Evolutionary conservation across 192 early-diverging fungal genomes (phyloP).

Genomic region (Coemansia brasiliensis): DNA sequence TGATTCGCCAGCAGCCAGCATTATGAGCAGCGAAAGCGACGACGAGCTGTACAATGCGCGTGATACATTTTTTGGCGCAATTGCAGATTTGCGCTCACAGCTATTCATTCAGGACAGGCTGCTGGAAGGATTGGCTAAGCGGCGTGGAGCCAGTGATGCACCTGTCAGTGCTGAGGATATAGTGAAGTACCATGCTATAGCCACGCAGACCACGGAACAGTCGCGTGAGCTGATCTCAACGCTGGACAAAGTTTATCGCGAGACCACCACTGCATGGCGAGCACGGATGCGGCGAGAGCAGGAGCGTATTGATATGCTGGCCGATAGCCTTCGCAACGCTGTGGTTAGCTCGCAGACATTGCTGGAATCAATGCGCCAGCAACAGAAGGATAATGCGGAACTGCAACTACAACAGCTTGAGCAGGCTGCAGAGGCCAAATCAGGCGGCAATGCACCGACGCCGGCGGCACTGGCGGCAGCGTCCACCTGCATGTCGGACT

Average conservation of each 20-base stretch:
- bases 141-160: constrained; percentile 19
- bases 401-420: not conserved
- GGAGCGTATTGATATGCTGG: constrained; percentile 54
- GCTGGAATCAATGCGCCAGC: constrained; percentile 28
- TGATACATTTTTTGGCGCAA: constrained; percentile 47
- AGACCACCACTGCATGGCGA: constrained; percentile 33
- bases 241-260: constrained; percentile 33
- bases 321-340: constrained; percentile 49
- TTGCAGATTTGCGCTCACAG: constrained; percentile 61
- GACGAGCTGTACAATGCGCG: constrained; percentile 49
- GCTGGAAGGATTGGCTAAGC: constrained; percentile 50
- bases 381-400: not conserved
- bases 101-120: constrained; percentile 62
- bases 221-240: constrained; percentile 19
- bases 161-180: constrained; percentile 21
- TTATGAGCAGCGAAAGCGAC: constrained; percentile 49
- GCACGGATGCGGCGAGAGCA: constrained; percentile 39
- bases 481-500: constrained; percentile 16
- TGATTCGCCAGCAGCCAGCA: constrained; percentile 25
- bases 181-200: constrained; percentile 27
- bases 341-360: constrained; percentile 48
- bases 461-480: constrained; percentile 18
- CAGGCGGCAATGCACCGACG: not conserved
- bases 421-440: not conserved
- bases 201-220: constrained; percentile 30